Conservation (phyloP, 2,329 filamentous ascomycete genomes). For the Aspergillus arachidicola region DNA sequence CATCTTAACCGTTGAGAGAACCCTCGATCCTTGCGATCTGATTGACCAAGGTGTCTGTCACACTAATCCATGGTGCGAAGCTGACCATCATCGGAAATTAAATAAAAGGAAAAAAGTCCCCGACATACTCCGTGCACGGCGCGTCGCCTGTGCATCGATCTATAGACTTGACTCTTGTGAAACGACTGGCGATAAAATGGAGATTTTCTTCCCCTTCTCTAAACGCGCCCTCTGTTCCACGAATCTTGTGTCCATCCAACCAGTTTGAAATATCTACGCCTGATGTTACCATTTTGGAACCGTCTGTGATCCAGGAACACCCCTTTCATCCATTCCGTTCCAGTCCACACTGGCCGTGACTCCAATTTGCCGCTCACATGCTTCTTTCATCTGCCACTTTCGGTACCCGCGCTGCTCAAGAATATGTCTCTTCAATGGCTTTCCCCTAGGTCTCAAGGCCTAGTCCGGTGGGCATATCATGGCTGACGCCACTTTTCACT, state of each 20-base stretch:
- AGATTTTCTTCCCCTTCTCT: not conserved
- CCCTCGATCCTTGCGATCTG: not conserved
- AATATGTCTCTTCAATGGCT: not conserved
- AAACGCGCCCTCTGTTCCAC: not conserved
- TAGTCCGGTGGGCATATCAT: conserved; percentile 31
- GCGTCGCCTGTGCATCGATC: not conserved
- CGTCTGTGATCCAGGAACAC: not conserved
- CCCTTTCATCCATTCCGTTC: not conserved
- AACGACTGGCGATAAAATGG: not conserved
- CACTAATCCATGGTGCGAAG: not conserved
- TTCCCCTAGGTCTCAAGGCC: conserved; percentile 22
- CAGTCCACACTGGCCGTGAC: not conserved
- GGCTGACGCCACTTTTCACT: conserved; percentile 22
- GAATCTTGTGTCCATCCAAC: not conserved
- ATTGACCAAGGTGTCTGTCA: not conserved
- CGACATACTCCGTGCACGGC: not conserved
- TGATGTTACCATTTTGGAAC: not conserved
- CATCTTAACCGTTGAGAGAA: not conserved
- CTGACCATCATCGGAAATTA: not conserved
- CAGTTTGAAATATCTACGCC: not conserved
- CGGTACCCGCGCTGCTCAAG: not conserved
- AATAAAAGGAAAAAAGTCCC: not conserved
- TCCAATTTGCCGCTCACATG: not conserved
- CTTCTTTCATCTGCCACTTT: not conserved
- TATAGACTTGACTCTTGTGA: not conserved